A percentile compares a stretch with the other conserved stretches of the same genome.
Conservation (phyloP, 306 rosid species). For the Prunus campanulata region DNA sequence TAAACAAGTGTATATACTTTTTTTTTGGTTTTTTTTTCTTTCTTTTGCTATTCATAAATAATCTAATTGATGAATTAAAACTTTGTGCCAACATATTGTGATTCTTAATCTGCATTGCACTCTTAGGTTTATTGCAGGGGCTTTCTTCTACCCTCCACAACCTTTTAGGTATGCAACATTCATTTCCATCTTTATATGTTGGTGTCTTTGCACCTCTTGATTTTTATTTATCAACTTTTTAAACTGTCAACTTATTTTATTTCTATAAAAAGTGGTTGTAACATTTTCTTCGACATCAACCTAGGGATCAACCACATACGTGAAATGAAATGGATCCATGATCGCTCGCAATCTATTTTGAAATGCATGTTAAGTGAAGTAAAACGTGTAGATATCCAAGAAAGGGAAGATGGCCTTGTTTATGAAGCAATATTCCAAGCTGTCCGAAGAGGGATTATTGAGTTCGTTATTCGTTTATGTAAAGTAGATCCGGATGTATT, state of each 20-base stretch:
- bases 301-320: slow-evolving; percentile 6
- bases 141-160: too few relatives aligned
- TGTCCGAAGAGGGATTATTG: neutral
- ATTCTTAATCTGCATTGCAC: too few relatives aligned
- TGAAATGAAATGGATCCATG: neutral
- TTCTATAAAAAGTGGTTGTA: neutral
- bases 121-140: too few relatives aligned
- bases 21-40: too few relatives aligned
- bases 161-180: too few relatives aligned
- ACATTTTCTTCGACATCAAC: neutral
- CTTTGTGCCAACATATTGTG: too few relatives aligned
- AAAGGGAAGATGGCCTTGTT: neutral
- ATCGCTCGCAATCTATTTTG: neutral
- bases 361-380: neutral
- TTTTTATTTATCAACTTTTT: too few relatives aligned
- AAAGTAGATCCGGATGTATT: neutral
- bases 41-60: too few relatives aligned
- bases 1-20: too few relatives aligned
- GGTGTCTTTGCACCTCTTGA: neutral
- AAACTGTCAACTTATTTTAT: neutral
- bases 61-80: too few relatives aligned
- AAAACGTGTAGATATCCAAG: neutral
- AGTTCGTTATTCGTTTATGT: neutral
- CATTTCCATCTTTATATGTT: too few relatives aligned
- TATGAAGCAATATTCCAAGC: neutral